Base-by-base conservation (phyloP, 2,329 filamentous ascomycete genomes). In the Colletotrichum horii region DNA sequence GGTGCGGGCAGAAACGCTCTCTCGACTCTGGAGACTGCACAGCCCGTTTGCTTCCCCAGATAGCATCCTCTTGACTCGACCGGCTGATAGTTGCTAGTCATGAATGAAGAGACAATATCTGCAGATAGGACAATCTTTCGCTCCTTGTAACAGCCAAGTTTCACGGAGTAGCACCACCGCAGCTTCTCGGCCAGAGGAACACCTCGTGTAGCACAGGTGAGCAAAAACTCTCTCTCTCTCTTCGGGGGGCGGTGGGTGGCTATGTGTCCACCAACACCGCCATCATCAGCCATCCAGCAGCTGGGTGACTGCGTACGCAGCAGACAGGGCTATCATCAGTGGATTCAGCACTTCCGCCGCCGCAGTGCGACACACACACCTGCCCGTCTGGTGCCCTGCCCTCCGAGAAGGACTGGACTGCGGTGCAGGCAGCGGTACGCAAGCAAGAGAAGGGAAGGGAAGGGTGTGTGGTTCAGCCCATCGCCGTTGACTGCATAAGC, bases 101-200 rank as follows among this genome's bases (percentile, higher is more conserved):
- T 75, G 66, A 60, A 65, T 16, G 58, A 61, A 32, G 58, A 61
- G 4, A n/a, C 28, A 64, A 60, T 24, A 24, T n/a, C 32, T 12
- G 22, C 11, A 30, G 26, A 52, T 26, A 66, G n/a, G 62, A 66
- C 36, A 52, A 43, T 26, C 26, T 43, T 30, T 65, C 65, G 52
- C 56, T 60, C 48, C 48, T 15, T 65, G 74, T 73, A 56, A 43
- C 65, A 69, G 56, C 34, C 22, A 32, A 22, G 73, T 75, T 73
- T 75, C 73, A 73, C 52, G 52, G 56, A 73, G 64, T 64, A 38
- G 69, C 32, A 64, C 64, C 69, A 28, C 56, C 48, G 70, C 30
- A 38, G 62, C 24, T 38, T 36, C 43, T 61, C 58, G 62, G 56
- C 48, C 22, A 52, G 43, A 52, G 43, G 43, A 52, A 52, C 43